These are phyloP conservation scores for Castanea sativa DNA, from an alignment of 306 rosid genomes.

Conservation along the genomic window DNA sequence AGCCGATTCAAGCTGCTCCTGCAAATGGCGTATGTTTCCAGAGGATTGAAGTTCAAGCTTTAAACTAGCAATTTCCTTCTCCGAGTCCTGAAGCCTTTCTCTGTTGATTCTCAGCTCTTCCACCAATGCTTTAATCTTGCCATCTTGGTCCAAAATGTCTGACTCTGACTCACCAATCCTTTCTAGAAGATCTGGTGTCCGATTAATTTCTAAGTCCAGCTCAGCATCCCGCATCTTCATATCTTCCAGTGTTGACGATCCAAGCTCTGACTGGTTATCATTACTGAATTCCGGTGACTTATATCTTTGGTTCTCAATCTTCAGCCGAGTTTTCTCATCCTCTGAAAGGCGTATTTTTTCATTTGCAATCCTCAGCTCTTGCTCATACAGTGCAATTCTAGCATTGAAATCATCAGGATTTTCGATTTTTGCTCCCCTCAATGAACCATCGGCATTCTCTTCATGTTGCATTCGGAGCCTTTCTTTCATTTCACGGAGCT, in stretches of 20 bases:
- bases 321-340: slow-evolving; percentile 47
- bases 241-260: slow-evolving; percentile 25
- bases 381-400: slow-evolving; percentile 48
- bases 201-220: slow-evolving; percentile 15
- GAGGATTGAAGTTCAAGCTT: slow-evolving; percentile 50
- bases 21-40: slow-evolving; percentile 49
- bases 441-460: slow-evolving; percentile 45
- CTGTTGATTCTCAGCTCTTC: slow-evolving; percentile 58
- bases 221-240: slow-evolving; percentile 16
- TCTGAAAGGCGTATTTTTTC: slow-evolving; percentile 51
- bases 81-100: slow-evolving; percentile 54
- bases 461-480: slow-evolving; percentile 64
- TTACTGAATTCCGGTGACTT: slow-evolving; percentile 23
- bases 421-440: slow-evolving; percentile 38
- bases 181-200: slow-evolving; percentile 27
- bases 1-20: slow-evolving; percentile 63
- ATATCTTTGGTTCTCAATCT: slow-evolving; percentile 45
- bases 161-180: slow-evolving; percentile 19
- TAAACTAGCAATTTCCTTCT: slow-evolving; percentile 54
- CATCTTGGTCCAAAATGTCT: slow-evolving; percentile 29
- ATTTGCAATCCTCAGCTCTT: slow-evolving; percentile 55
- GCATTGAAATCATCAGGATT: slow-evolving; percentile 36
- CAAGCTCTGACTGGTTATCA: slow-evolving; percentile 17
- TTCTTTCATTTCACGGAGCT: slow-evolving; percentile 75
- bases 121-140: slow-evolving; percentile 34